Base-by-base conservation (phyloP, 164 flowering plant genomes). In the Annona squamosa region DNA sequence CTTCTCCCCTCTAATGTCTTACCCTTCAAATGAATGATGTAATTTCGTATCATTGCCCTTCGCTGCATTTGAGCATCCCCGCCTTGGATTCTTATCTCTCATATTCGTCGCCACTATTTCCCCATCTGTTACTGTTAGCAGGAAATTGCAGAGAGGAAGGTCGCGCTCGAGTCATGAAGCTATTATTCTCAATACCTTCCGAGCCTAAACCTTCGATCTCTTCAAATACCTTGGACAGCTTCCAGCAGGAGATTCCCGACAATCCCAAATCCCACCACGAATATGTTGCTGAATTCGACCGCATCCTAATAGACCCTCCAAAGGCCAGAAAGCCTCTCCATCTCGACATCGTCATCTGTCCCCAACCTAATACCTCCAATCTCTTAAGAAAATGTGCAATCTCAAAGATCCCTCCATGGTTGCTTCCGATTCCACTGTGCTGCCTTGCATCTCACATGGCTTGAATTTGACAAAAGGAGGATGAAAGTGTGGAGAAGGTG, bases 331-430 rank as follows among this genome's bases (percentile, higher is more conserved):
- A 0, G 7, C n/a, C 74, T 43, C 48, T 69, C 10, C 46, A 62
- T 9, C 71, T 70, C 52, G 76, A 63, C 13, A 46, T 48, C 48
- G 72, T 84, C 2, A 87, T 91, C 72, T 90, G 94, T 42, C 88
- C 89, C 4, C 57, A 76, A 16, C 78, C 76, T 37, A 89, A 90
- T 80, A 81, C 84, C 46, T 88, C 87, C 87, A 77, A 83, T 12
- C 88, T 7, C 13, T 45, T 48, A 88, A 86, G 82, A 87, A 82
- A 81, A 90, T 90, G 91, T 84, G 81, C 72, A 91, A 91, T 74
- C 82, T 89, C 66, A 82, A 82, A 2, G 79, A 80, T n/a, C 87
- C 87, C 0, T 37, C 77, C 0, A 26, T 70, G 59, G 76, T 64
- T 2, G 80, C 44, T 3, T 52, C 73, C 5, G 72, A 77, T 43